These are phyloP conservation scores for Lasiosphaeria miniovina DNA, from an alignment of 495 filamentous ascomycete genomes.

Conservation along the genomic window DNA sequence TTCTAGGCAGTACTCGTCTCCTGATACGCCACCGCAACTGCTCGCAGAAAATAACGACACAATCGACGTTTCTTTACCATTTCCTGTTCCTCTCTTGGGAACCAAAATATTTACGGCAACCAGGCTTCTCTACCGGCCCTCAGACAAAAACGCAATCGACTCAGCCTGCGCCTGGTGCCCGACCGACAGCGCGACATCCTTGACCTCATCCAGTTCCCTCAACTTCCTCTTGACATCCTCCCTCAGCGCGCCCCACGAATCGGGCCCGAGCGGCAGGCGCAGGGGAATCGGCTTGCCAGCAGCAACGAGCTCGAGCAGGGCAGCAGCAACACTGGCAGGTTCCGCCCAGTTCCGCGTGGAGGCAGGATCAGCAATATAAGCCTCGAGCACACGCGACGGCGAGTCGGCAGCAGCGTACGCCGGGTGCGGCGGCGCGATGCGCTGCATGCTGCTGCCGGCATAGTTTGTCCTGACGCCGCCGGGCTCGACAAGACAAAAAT, in stretches of 20 bases:
- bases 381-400: slow-evolving; percentile 35
- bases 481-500: slow-evolving; percentile 49
- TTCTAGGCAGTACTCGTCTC: too few relatives aligned
- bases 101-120: neutral
- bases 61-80: too few relatives aligned
- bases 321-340: slow-evolving; percentile 34
- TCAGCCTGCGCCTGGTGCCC: slow-evolving; percentile 25
- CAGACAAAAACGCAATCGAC: slow-evolving; percentile 1
- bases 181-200: slow-evolving; percentile 34
- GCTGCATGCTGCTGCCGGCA: slow-evolving; percentile 24
- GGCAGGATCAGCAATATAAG: slow-evolving; percentile 33
- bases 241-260: slow-evolving; percentile 40
- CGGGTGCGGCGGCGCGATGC: slow-evolving; percentile 27
- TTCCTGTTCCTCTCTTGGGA: too few relatives aligned
- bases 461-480: slow-evolving; percentile 50
- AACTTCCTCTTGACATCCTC: slow-evolving; percentile 31
- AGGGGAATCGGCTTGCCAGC: slow-evolving; percentile 40
- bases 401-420: slow-evolving; percentile 39
- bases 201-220: slow-evolving; percentile 34
- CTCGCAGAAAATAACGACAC: too few relatives aligned
- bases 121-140: neutral
- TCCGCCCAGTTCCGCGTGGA: slow-evolving; percentile 34
- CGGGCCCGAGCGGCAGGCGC: slow-evolving; percentile 42
- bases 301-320: slow-evolving; percentile 36
- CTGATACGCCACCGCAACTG: too few relatives aligned